Percentiles rank a stretch among this genome's conserved stretches.
These are phyloP conservation scores for Fusarium stilboides DNA, from an alignment of 2,329 filamentous ascomycete genomes.

Conservation along the genomic window DNA sequence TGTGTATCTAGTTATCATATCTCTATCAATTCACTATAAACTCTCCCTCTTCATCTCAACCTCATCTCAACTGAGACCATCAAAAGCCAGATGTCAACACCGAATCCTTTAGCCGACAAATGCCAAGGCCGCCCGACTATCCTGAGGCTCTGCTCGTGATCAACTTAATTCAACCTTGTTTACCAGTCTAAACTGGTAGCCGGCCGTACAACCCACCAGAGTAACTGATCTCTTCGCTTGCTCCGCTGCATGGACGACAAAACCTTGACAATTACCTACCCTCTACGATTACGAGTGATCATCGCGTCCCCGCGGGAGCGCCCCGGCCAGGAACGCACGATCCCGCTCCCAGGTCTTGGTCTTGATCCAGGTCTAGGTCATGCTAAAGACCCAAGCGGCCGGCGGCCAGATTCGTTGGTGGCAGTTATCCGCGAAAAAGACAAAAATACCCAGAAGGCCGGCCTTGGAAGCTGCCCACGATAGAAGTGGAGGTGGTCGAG, in stretches of 20 bases:
- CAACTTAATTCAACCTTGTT: constrained; percentile 21
- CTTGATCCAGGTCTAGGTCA: constrained; percentile 18
- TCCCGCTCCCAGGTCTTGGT: constrained; percentile 29
- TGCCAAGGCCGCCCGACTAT: constrained; percentile 7
- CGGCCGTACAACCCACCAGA: constrained; percentile 19
- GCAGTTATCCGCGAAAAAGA: constrained; percentile 18
- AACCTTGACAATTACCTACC: constrained; percentile 22
- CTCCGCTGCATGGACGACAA: constrained; percentile 12
- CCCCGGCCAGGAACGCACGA: constrained; percentile 35
- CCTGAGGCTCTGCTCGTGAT: constrained; percentile 29
- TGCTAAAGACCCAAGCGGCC: constrained; percentile 18
- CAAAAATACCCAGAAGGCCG: constrained; percentile 11
- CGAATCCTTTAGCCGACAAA: neutral
- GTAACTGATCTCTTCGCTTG: constrained; percentile 6
- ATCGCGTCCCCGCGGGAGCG: constrained; percentile 28
- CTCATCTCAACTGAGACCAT: constrained; percentile 6
- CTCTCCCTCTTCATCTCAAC: neutral
- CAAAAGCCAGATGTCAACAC: neutral
- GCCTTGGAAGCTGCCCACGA: constrained; percentile 38
- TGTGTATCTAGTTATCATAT: neutral
- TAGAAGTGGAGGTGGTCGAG: constrained; percentile 46
- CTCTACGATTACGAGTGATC: constrained; percentile 28
- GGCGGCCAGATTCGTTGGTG: constrained; percentile 32
- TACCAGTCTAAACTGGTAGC: constrained; percentile 7
- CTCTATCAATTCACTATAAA: constrained; percentile 17